Conservation (phyloP, 2,329 filamentous ascomycete species). For the Aspergillus nomiae region DNA sequence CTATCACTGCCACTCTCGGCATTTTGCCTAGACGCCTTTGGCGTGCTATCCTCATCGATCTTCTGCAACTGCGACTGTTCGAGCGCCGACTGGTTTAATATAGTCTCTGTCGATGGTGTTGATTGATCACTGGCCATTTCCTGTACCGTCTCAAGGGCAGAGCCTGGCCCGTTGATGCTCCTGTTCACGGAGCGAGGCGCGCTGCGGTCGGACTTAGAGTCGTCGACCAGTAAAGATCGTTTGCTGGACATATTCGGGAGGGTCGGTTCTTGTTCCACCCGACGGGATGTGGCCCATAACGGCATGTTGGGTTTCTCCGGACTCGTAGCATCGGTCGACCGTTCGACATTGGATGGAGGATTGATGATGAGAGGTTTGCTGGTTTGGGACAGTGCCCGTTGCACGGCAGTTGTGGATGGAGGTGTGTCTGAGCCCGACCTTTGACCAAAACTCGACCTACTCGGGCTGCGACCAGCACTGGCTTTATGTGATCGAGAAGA, state of each 20-base stretch:
- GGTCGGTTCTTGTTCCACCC: constrained; percentile 31
- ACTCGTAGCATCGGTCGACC: constrained; percentile 61
- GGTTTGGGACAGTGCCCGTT: constrained; percentile 68
- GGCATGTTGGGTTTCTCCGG: constrained; percentile 63
- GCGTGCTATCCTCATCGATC: constrained; percentile 43
- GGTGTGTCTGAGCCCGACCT: constrained; percentile 38
- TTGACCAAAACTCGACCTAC: constrained; percentile 52
- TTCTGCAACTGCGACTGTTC: constrained; percentile 39
- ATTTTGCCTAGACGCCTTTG: constrained; percentile 44
- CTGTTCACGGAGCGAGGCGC: constrained; percentile 57
- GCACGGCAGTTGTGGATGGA: constrained; percentile 63
- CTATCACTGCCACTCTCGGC: constrained; percentile 63
- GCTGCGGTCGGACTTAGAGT: constrained; percentile 40
- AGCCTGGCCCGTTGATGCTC: constrained; percentile 59
- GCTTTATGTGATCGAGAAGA: constrained; percentile 64
- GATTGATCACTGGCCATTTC: constrained; percentile 76
- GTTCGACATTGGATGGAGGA: constrained; percentile 61
- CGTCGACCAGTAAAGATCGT: constrained; percentile 30
- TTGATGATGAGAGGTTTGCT: constrained; percentile 66
- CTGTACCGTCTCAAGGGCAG: constrained; percentile 84
- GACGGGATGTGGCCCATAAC: constrained; percentile 34
- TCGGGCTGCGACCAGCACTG: constrained; percentile 67
- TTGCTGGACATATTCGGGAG: constrained; percentile 42
- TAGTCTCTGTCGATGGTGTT: constrained; percentile 58
- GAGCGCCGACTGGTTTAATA: constrained; percentile 43